Base-by-base conservation (phyloP, 805 yeast species). In the Komagataella populi region DNA sequence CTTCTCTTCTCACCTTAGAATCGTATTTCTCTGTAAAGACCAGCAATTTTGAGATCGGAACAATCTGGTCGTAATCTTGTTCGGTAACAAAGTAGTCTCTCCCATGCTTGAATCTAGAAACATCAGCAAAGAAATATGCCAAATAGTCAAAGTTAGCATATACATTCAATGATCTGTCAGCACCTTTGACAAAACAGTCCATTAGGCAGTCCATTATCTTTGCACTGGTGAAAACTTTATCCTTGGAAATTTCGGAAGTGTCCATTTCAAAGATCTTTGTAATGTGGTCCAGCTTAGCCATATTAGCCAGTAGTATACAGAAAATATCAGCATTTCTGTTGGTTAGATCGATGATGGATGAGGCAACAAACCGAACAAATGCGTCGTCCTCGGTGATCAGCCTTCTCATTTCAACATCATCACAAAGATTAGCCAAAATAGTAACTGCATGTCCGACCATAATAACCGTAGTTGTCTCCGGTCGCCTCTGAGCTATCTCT, bases 171-270 rank as follows among this genome's bases (percentile, higher is more conserved):
- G 78, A 65, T 62, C 87, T 73, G 59, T 84, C 89, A 48, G 76
- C 72, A 6, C 96, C 96, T 61, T 85, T 85, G 45, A 89, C 96
- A 62, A 88, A 89, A 60, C 90, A 81, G 66, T 87, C 96, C 81
- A 90, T 79, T 36, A 90, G 70, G 64, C 90, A 84, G 59, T 87
- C 96, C 67, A 88, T 73, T 5, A 80, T 82, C 22, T 69, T 72
- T 8, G 57, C 59, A 55, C 85, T 80, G 54, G 73, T 77, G 70
- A 86, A 87, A 6, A 76, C 62, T 3, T 67, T 68, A 46, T 76
- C 75, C 60, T 23, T 64, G 53, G 59, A 71, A 51, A 54, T 62
- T 49, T 63, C 56, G 48, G 60, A 62, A 53, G 68, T 56, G 22
- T 63, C 56, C 61, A 66, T 56, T 16, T 71, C 68, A 48, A 87